Conservation (phyloP, 169 alveolate genomes). For the Blepharisma undulans region DNA sequence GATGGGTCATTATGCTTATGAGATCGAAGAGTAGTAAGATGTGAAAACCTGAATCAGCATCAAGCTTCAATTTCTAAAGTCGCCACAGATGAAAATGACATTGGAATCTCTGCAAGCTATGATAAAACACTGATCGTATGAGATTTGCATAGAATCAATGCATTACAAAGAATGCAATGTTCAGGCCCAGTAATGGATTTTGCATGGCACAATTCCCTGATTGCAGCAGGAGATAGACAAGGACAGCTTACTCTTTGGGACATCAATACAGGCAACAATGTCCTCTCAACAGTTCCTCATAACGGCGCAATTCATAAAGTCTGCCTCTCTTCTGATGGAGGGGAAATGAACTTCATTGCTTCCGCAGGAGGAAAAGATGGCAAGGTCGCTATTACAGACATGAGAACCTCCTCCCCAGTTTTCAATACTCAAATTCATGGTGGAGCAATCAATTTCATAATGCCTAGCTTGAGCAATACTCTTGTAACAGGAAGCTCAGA, state of each 20-base stretch:
- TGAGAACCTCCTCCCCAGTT: constrained; percentile 65
- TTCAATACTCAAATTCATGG: constrained; percentile 61
- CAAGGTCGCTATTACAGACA: constrained; percentile 61
- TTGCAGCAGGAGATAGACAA: constrained; percentile 72
- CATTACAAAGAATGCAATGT: constrained; percentile 58
- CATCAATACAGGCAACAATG: constrained; percentile 68
- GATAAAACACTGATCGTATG: constrained; percentile 78
- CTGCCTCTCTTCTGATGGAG: constrained; percentile 70
- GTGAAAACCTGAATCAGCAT: constrained; percentile 71
- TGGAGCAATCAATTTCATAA: constrained; percentile 74
- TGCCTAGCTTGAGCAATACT: constrained; percentile 48
- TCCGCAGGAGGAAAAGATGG: constrained; percentile 81
- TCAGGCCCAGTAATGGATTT: constrained; percentile 70
- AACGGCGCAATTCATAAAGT: constrained; percentile 72
- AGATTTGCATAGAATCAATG: constrained; percentile 64
- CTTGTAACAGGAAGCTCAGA: constrained; percentile 82
- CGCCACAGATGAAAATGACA: constrained; percentile 62
- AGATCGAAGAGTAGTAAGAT: constrained; percentile 72
- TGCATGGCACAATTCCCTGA: constrained; percentile 72
- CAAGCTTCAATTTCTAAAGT: constrained; percentile 70
- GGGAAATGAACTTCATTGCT: constrained; percentile 52
- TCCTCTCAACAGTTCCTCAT: constrained; percentile 54
- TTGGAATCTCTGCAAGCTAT: constrained; percentile 72
- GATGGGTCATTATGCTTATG: constrained; percentile 73
- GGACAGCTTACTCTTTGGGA: constrained; percentile 78